Evolutionary conservation across 495 filamentous ascomycete genomes (phyloP).

Genomic region (Penicillium cosmopolitanum): DNA sequence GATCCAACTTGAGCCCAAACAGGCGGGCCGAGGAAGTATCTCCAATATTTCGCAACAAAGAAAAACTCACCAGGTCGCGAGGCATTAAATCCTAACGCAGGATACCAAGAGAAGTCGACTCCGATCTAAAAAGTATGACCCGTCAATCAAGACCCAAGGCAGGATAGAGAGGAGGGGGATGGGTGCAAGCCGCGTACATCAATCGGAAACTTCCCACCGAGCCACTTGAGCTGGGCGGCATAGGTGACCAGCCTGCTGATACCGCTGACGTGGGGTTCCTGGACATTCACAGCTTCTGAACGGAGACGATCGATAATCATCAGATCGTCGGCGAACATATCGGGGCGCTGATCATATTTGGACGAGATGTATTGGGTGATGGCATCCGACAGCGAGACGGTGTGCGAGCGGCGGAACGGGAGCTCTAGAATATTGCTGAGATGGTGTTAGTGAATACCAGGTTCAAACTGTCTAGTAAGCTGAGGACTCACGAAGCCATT

Average conservation of each 20-base stretch:
- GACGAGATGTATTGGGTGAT: slow-evolving; percentile 96
- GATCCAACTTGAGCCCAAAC: no score
- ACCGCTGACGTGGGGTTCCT: slow-evolving; percentile 88
- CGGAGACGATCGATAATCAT: slow-evolving; percentile 83
- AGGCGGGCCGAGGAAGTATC: neutral
- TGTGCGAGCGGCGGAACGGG: slow-evolving; percentile 84
- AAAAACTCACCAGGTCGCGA: slow-evolving; percentile 62
- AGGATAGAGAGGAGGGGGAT: neutral
- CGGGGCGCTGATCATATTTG: slow-evolving; percentile 99
- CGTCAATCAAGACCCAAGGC: slow-evolving; percentile 3
- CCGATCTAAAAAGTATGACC: slow-evolving; percentile 65
- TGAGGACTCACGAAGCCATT: slow-evolving; percentile 49
- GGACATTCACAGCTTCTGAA: slow-evolving; percentile 79
- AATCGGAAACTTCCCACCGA: slow-evolving; percentile 93
- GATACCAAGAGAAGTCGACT: slow-evolving; percentile 94
- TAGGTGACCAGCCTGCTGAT: slow-evolving; percentile 85
- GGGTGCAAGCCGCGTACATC: slow-evolving; percentile 64
- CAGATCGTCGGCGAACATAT: slow-evolving; percentile 93
- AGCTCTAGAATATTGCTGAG: slow-evolving; percentile 61
- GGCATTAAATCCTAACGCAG: slow-evolving; percentile 87
- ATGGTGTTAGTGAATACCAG: neutral
- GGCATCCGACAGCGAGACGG: slow-evolving; percentile 74
- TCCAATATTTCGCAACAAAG: neutral
- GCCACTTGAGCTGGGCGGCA: slow-evolving; percentile 91
- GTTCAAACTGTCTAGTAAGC: neutral